These are phyloP conservation scores for Cercospora sp. DNA, from an alignment of 2,329 filamentous ascomycete genomes.

Conservation along the genomic window DNA sequence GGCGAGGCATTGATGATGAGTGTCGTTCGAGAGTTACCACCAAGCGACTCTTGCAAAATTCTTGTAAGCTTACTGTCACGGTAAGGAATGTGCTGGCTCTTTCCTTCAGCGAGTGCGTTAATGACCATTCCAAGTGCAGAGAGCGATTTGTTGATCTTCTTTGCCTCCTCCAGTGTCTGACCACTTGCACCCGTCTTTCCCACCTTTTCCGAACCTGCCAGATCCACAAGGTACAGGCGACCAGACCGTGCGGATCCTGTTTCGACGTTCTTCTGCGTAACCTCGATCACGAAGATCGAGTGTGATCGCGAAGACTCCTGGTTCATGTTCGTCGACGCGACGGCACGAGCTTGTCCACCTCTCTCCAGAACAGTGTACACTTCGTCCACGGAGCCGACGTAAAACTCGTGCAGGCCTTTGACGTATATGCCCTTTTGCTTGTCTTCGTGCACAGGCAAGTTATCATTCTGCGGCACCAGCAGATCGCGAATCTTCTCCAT, in stretches of 20 bases:
- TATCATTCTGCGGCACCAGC: conserved; percentile 89
- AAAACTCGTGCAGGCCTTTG: conserved; percentile 90
- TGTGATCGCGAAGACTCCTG: conserved; percentile 97
- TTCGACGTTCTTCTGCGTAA: conserved; percentile 97
- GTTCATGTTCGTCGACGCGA: conserved; percentile 98
- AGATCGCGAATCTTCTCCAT: conserved; percentile 98
- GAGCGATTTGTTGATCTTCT: conserved; percentile 99
- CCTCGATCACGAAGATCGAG: conserved; percentile 95
- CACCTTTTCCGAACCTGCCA: conserved; percentile 97
- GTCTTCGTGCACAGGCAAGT: conserved; percentile 95
- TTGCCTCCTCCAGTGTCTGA: conserved; percentile 95
- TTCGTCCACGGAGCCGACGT: conserved; percentile 91
- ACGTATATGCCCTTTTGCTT: conserved; percentile 96
- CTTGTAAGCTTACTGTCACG: conserved; percentile 97
- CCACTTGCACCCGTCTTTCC: conserved; percentile 97
- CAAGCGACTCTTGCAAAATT: conserved; percentile 94
- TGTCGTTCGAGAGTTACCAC: conserved; percentile 97
- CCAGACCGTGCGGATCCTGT: conserved; percentile 95
- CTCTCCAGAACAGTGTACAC: conserved; percentile 96
- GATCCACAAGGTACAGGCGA: conserved; percentile 93
- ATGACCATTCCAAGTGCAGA: conserved; percentile 99
- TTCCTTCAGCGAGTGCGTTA: conserved; percentile 93
- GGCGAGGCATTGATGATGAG: conserved; percentile 99
- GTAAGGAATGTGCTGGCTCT: conserved; percentile 94
- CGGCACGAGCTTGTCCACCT: conserved; percentile 84